Percentiles rank a stretch among this genome's conserved stretches.
Evolutionary conservation across 2,329 filamentous ascomycete species (phyloP).

Genomic region (Verticillium tricorpus): DNA sequence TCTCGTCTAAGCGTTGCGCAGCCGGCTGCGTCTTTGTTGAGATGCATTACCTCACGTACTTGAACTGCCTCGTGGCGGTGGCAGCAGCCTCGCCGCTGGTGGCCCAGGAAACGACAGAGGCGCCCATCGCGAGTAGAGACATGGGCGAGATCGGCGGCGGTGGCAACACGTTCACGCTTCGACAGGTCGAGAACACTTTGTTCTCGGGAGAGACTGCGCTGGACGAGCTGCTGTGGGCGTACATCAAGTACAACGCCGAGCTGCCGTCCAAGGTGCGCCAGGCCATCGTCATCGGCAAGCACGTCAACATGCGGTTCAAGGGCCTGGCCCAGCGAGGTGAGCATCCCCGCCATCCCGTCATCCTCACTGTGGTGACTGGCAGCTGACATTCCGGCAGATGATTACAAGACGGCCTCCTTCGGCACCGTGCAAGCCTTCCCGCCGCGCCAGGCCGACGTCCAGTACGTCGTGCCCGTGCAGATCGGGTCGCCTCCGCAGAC

Average conservation of each 20-base stretch:
- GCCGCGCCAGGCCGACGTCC: slow-evolving; percentile 39
- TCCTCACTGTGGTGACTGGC: too few relatives aligned
- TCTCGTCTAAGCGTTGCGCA: background rate
- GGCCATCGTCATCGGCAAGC: slow-evolving; percentile 17
- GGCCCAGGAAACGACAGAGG: background rate
- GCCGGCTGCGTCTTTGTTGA: background rate
- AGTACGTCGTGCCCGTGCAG: slow-evolving; percentile 58
- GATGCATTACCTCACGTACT: background rate
- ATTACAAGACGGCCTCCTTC: slow-evolving; percentile 5
- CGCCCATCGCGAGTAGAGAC: background rate
- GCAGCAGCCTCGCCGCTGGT: background rate
- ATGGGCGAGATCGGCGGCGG: background rate
- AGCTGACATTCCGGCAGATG: slow-evolving; percentile 3
- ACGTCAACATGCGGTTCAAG: slow-evolving; percentile 19
- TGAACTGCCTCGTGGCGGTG: background rate
- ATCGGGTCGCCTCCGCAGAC: slow-evolving; percentile 55
- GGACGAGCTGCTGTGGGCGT: slow-evolving; percentile 27
- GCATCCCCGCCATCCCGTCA: background rate
- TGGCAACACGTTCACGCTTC: background rate
- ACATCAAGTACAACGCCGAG: slow-evolving; percentile 30
- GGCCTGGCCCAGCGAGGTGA: slow-evolving; percentile 5
- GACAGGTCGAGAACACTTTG: background rate
- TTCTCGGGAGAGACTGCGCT: slow-evolving; percentile 14
- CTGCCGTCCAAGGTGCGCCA: slow-evolving; percentile 21
- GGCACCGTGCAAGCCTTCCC: slow-evolving; percentile 21